Base-by-base conservation (phyloP, 108 stramenopile species). In the Discostella stelligeroides region DNA sequence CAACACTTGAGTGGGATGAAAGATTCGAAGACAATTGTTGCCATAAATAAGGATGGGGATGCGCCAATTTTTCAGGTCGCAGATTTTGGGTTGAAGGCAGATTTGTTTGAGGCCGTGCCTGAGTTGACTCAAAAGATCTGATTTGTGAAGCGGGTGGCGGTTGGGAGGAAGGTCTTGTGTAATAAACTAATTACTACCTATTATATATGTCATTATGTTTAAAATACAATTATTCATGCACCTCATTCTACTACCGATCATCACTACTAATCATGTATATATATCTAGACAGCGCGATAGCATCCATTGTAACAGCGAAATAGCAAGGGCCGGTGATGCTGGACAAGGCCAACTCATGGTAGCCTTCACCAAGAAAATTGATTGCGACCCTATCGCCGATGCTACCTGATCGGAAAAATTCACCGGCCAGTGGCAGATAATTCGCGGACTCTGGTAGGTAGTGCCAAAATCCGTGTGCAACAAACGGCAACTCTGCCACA, bases 1-100 rank as follows among this genome's bases (percentile, higher is more conserved):
- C 99, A 99, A 77, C 99, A 99, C 81, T 86, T 99, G 53, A 83
- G 84, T 45, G 99, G 99, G 63, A 99, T 99, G 99, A 99, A 98
- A 73, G 99, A 99, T 82, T 87, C 87, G 74, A 99, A 99, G 78
- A 94, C 92, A 25, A 98, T 99, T 82, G 98, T 99, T 20, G 97
- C 97, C 62, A 98, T 99, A 82, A 99, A 99, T 79, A 98, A 97
- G 76, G 99, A 99, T 87, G 79, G 87, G 28, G 99, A 99, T 70
- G 99, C 99, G 11, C 99, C 99, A 45, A 99, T 99, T 73, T 98
- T 99, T 71, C 92, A 95, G 68, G 97, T 98, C 11, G 95, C 97
- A 7, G 99, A 99, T 89, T 98, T 97, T 81, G 99, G 98, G 28
- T 74, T 99, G 15, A 89, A 89, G 23, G 94, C 81, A 28, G 99